A percentile compares a stretch with the other conserved stretches of the same genome.
Conservation (phyloP, 257 asterid species). For the Capsicum pubescens region DNA sequence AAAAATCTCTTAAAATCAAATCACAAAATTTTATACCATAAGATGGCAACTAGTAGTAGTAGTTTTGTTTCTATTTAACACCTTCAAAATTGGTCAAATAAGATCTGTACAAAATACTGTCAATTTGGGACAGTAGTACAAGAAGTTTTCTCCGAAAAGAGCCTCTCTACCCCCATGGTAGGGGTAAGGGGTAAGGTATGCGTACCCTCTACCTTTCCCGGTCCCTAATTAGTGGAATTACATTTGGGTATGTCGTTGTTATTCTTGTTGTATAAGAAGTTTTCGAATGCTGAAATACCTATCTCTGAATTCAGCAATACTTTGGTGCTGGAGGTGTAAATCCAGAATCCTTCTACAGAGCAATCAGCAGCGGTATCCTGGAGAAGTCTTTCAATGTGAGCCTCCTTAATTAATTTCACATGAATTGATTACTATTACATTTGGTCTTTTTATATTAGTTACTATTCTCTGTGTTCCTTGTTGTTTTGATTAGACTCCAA, state of each 20-base stretch:
- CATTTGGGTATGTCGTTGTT: no score
- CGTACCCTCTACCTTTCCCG: no score
- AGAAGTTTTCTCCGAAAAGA: no score
- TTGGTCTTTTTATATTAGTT: neutral
- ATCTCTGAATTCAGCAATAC: slow-evolving; percentile 38
- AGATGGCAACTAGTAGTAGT: neutral
- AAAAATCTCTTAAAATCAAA: neutral
- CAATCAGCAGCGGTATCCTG: slow-evolving; percentile 53
- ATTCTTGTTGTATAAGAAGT: neutral
- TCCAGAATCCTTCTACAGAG: slow-evolving; percentile 44
- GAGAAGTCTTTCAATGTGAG: slow-evolving; percentile 58
- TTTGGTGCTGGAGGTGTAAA: slow-evolving; percentile 53
- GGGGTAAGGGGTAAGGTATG: no score
- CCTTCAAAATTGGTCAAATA: no score
- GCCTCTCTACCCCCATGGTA: no score
- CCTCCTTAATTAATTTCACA: neutral
- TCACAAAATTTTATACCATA: neutral
- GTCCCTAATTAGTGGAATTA: no score
- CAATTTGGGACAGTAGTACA: no score
- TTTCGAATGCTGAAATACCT: neutral
- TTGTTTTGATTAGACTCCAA: slow-evolving; percentile 34
- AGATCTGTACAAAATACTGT: no score
- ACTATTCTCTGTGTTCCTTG: neutral
- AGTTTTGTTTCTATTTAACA: neutral
- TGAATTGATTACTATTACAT: neutral